phyloP scores from a whole-genome alignment of 75 land plant species.

The Pinus albicaulis region DNA sequence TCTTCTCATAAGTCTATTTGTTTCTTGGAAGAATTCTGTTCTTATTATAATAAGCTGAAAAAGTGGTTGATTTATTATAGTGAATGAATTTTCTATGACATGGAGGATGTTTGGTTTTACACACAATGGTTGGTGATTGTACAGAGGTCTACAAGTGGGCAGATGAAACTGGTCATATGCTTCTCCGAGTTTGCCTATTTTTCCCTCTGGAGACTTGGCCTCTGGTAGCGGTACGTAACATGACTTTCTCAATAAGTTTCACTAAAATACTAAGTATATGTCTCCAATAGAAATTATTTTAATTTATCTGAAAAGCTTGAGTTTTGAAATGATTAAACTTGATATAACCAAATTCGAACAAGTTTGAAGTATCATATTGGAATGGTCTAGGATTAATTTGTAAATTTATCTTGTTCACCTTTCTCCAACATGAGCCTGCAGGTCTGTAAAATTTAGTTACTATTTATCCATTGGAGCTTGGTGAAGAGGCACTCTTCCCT shows the following conservation, averaged over 20 bases:
- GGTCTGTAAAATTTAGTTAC: not conserved
- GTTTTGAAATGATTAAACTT: not conserved
- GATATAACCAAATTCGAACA: not conserved
- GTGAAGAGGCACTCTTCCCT: not conserved
- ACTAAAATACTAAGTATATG: not conserved
- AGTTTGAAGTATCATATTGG: not conserved
- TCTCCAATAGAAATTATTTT: not conserved
- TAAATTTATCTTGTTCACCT: not conserved
- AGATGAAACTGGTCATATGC: conserved; percentile 60
- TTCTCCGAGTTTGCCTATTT: conserved; percentile 71
- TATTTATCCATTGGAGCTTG: not conserved
- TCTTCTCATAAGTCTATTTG: not conserved
- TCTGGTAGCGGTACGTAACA: conserved; percentile 53
- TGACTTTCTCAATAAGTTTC: not conserved
- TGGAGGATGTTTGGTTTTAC: conserved; percentile 1
- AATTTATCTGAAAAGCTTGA: not conserved
- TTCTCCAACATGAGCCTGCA: not conserved
- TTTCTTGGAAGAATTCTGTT: not conserved
- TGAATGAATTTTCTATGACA: not conserved
- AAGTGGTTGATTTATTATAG: not conserved
- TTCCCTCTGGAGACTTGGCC: conserved; percentile 92
- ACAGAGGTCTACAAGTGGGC: conserved; percentile 94
- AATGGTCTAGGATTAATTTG: not conserved
- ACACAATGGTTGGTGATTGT: conserved; percentile 3
- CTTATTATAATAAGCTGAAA: not conserved